Evolutionary conservation across 1,139 yeast species (phyloP).

Genomic region (Wickerhamomyces sp.): DNA sequence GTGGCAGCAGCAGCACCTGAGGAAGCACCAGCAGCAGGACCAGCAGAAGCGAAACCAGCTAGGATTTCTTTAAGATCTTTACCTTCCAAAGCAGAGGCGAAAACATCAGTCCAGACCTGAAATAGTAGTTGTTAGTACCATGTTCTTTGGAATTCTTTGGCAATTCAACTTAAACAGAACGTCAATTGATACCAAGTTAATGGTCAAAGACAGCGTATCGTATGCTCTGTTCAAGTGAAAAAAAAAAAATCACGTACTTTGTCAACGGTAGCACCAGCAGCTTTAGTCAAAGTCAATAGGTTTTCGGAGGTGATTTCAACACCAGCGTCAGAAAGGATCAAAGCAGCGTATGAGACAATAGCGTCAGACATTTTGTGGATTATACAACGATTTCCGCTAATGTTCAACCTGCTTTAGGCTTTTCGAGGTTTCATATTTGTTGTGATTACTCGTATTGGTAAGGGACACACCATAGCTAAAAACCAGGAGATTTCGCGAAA

Average conservation of each 20-base stretch:
- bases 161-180: no score
- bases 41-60: constrained; percentile 71
- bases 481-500: background rate
- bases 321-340: constrained; percentile 97
- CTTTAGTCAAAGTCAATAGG: constrained; percentile 76
- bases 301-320: constrained; percentile 92
- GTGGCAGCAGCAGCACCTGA: constrained; percentile 53
- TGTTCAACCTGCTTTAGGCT: background rate
- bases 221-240: no score
- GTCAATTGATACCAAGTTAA: no score
- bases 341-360: constrained; percentile 68
- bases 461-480: background rate
- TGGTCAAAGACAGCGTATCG: no score
- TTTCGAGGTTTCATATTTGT: background rate
- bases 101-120: constrained; percentile 88
- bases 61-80: constrained; percentile 90
- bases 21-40: constrained; percentile 57
- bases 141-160: background rate
- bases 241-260: constrained; percentile 34
- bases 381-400: background rate
- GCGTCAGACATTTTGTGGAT: constrained; percentile 44
- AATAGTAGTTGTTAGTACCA: constrained; percentile 12
- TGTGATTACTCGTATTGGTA: no score
- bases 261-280: constrained; percentile 89
- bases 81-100: constrained; percentile 96